Conservation (phyloP, 2,329 filamentous ascomycete genomes). For the Penicillium sp. region DNA sequence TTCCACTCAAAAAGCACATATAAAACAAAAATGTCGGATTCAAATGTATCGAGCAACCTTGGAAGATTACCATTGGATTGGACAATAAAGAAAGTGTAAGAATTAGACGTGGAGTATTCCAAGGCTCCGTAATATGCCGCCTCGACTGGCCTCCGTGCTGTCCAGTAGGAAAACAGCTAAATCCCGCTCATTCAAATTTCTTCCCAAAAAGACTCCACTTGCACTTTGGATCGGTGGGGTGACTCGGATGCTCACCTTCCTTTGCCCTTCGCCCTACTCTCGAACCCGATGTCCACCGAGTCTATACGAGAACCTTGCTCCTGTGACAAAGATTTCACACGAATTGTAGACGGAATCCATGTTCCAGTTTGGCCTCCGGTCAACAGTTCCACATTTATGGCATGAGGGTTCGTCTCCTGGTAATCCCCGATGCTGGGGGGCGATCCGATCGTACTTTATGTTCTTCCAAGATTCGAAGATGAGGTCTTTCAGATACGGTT, state of each 20-base stretch:
- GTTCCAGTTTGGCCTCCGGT: conserved; percentile 4
- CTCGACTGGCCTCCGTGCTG: background rate
- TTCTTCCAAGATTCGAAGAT: background rate
- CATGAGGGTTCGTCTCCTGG: conserved; percentile 2
- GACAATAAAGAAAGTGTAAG: background rate
- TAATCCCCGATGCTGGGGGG: background rate
- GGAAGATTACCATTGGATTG: background rate
- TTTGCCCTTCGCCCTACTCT: background rate
- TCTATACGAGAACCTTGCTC: background rate
- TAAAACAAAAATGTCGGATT: background rate
- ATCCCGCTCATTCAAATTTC: conserved; percentile 11
- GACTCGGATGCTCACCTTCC: conserved; percentile 21
- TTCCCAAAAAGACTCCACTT: background rate
- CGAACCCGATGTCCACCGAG: conserved; percentile 14
- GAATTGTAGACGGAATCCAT: conserved; percentile 6
- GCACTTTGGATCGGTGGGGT: conserved; percentile 16
- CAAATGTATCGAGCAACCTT: background rate
- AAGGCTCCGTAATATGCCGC: background rate
- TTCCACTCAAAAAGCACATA: background rate
- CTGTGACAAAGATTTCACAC: conserved; percentile 12
- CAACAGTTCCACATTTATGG: conserved; percentile 1
- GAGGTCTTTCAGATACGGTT: background rate
- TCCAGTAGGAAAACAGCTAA: conserved; percentile 11
- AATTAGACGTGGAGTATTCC: background rate
- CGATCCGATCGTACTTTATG: background rate